These are phyloP conservation scores for Torulaspora maleeae DNA, from an alignment of 805 yeast genomes.

Conservation along the genomic window DNA sequence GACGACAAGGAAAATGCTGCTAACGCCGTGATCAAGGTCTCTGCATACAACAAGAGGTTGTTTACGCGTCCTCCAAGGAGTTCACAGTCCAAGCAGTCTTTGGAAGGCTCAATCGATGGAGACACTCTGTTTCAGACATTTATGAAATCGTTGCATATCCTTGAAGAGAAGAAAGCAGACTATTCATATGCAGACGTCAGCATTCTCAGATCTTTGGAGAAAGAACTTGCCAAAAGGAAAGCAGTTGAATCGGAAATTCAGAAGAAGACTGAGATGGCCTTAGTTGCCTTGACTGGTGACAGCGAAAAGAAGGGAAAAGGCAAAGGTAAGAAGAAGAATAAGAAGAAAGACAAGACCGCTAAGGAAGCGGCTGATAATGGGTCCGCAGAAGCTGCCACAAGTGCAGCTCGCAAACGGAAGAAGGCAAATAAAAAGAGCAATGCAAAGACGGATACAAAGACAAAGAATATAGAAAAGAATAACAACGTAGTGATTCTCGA, in stretches of 20 bases:
- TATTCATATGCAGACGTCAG: slow-evolving; percentile 27
- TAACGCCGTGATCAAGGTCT: slow-evolving; percentile 17
- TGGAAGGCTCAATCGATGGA: slow-evolving; percentile 33
- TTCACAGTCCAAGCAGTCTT: slow-evolving; percentile 12
- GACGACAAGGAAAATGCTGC: slow-evolving; percentile 28
- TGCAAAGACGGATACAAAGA: not conserved
- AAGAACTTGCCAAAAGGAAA: slow-evolving; percentile 25
- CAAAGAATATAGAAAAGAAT: slow-evolving; percentile 14
- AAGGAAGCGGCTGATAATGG: slow-evolving; percentile 3
- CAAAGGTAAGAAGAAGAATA: slow-evolving; percentile 22
- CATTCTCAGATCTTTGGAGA: slow-evolving; percentile 28
- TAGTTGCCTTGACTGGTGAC: slow-evolving; percentile 29
- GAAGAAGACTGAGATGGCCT: slow-evolving; percentile 24
- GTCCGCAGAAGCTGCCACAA: not conserved
- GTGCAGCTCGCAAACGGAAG: slow-evolving; percentile 6
- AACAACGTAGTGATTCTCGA: slow-evolving; percentile 31
- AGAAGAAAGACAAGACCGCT: slow-evolving; percentile 7
- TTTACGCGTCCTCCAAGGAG: slow-evolving; percentile 11
- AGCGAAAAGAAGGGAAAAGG: slow-evolving; percentile 17
- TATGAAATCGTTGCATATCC: slow-evolving; percentile 26
- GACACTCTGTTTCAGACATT: slow-evolving; percentile 34
- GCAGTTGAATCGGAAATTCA: slow-evolving; percentile 17
- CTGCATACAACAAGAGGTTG: slow-evolving; percentile 25
- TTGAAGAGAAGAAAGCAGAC: slow-evolving; percentile 20
- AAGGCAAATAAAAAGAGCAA: slow-evolving; percentile 14